phyloP scores from a whole-genome alignment of 352 stramenopile genomes.

The Globisporangium paroecandrum region DNA sequence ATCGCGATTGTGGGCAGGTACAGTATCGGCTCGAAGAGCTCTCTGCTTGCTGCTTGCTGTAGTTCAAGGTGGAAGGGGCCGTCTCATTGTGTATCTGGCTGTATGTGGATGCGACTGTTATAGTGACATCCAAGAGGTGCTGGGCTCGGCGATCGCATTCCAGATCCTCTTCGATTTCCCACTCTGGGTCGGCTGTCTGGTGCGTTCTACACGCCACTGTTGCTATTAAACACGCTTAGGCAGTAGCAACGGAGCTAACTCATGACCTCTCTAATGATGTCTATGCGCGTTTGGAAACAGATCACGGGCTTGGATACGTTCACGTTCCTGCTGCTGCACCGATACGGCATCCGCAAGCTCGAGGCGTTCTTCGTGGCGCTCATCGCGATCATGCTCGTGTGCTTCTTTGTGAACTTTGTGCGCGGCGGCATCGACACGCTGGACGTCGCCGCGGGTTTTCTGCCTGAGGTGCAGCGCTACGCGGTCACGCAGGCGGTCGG shows the following conservation, averaged over 20 bases:
- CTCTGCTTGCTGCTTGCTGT: no score
- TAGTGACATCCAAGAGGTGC: slow-evolving; percentile 90
- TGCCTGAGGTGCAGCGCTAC: slow-evolving; percentile 68
- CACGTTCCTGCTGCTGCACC: slow-evolving; percentile 92
- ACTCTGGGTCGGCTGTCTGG: slow-evolving; percentile 87
- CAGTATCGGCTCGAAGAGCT: not conserved
- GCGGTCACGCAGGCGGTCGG: slow-evolving; percentile 85
- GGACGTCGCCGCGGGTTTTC: slow-evolving; percentile 81
- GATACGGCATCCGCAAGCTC: slow-evolving; percentile 91
- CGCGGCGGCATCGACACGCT: slow-evolving; percentile 62
- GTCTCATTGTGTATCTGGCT: not conserved
- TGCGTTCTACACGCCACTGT: slow-evolving; percentile 13
- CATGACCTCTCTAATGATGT: not conserved
- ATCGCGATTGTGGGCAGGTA: slow-evolving; percentile 81
- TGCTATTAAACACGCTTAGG: not conserved
- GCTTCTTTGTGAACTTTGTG: slow-evolving; percentile 90
- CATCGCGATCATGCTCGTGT: slow-evolving; percentile 92
- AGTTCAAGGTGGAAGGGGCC: no score
- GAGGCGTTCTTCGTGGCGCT: slow-evolving; percentile 92
- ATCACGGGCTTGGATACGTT: slow-evolving; percentile 90
- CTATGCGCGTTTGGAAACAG: slow-evolving; percentile 14
- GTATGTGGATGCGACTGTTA: not conserved
- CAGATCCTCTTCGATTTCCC: slow-evolving; percentile 88
- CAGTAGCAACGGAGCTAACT: not conserved
- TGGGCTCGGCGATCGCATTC: slow-evolving; percentile 91